Evolutionary conservation across 1,139 yeast species (phyloP), one percentile per base, ranked within the genome.

Genomic region (Geotrichum histeridarum): DNA sequence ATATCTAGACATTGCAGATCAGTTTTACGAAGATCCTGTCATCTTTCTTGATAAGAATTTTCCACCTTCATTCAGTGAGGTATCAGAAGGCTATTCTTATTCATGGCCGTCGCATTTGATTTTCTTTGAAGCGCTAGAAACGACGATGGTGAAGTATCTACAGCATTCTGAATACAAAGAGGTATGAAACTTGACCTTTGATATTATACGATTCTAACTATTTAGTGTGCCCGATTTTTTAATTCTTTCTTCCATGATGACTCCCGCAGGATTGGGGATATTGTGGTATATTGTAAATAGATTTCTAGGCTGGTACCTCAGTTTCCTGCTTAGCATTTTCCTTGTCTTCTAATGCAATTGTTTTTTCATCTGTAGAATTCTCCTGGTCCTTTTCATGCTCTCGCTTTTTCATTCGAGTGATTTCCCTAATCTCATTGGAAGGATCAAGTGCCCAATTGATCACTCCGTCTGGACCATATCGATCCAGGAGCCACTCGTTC

Each of bases 191-290:
- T 8, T 37, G 50, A 45, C 39, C 15, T 12, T 33, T 30, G 31
- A 42, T 42, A 18, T 33, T 33, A 32, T 53, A 37, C 45, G 38
- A 48, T 17, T 51, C 58, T 50, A 58, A 60, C 33, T 17, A 9
- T 37, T 22, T 35, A 51, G 48, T 56, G 73, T 45, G 67, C 70
- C 8, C 73, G 91, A 38, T 77, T 86, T 56, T 91, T 88, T 75
- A 93, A 93, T 63, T 80, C 90, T 43, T 79, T 81, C 56, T 80
- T 83, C 66, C 98, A 91, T 69, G 95, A 97, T 86, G 99, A 94
- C 67, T 65, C 72, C 48, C 76, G 98, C 57, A 75, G 99, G 58
- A 63, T 67, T 1, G 99, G 99, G 0, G 93, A 89, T 65, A 74
- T 91, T 1, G 71, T 89, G 6, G 80, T 90, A 1, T 86, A 80